Percentiles rank a stretch among this genome's conserved stretches.
phyloP scores from a whole-genome alignment of 108 stramenopile species.

The Cyclotella atomus region DNA sequence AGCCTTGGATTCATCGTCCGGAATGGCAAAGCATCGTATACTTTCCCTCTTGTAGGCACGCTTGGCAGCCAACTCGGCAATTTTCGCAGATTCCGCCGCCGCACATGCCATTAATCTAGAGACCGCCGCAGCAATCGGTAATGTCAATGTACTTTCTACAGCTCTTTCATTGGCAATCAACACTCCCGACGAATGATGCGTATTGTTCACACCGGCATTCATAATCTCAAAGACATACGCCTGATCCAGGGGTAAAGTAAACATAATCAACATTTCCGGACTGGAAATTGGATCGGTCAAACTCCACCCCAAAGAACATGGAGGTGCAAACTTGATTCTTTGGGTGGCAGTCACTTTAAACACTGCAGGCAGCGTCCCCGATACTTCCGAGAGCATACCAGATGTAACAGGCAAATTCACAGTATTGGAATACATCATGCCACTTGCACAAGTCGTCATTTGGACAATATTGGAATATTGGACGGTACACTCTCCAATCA shows the following conservation, averaged over 20 bases:
- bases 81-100: slow-evolving; percentile 53
- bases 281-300: slow-evolving; percentile 66
- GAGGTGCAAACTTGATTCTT: slow-evolving; percentile 58
- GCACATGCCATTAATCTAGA: slow-evolving; percentile 56
- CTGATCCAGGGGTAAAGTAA: slow-evolving; percentile 77
- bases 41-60: no score
- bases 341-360: slow-evolving; percentile 21
- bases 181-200: no score
- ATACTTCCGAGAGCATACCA: no score
- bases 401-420: slow-evolving; percentile 26
- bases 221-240: slow-evolving; percentile 54
- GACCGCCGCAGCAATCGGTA: slow-evolving; percentile 78
- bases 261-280: slow-evolving; percentile 49
- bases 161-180: slow-evolving; percentile 78
- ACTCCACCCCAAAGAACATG: slow-evolving; percentile 69
- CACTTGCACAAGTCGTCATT: not conserved
- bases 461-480: slow-evolving; percentile 31
- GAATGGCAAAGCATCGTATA: no score
- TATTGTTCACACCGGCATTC: slow-evolving; percentile 20
- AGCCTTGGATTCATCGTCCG: no score
- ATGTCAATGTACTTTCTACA: slow-evolving; percentile 67
- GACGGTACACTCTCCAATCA: slow-evolving; percentile 34
- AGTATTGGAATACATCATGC: slow-evolving; percentile 1
- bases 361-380: slow-evolving; percentile 10
- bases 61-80: no score